Evolutionary conservation across 768 basidiomycete genomes (phyloP).

Genomic region (Phylloporus arenicola): DNA sequence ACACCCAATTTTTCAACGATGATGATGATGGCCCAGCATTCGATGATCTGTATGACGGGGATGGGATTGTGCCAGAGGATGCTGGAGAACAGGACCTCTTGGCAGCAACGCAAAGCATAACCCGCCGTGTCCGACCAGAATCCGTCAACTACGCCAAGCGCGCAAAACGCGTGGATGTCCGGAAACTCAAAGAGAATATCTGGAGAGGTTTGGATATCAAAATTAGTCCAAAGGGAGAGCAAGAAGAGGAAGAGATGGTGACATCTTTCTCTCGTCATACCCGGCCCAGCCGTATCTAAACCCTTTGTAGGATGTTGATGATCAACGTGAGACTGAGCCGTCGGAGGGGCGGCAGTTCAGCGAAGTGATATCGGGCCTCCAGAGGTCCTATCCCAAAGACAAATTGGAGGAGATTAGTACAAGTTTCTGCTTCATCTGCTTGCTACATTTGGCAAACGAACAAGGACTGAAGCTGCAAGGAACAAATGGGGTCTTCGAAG

Average conservation of each 20-base stretch:
- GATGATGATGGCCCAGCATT: constrained; percentile 76
- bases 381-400: constrained; percentile 78
- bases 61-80: constrained; percentile 45
- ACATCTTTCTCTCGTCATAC: constrained; percentile 6
- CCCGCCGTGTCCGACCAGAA: constrained; percentile 78
- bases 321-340: constrained; percentile 52
- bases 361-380: constrained; percentile 77
- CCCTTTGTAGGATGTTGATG: constrained; percentile 48
- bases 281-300: background rate
- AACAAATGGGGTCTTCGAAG: constrained; percentile 31
- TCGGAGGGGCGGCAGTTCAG: constrained; percentile 65
- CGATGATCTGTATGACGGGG: constrained; percentile 48
- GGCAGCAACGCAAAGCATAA: constrained; percentile 70
- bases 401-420: constrained; percentile 99
- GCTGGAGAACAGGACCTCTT: constrained; percentile 83
- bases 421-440: constrained; percentile 98
- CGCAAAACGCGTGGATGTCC: constrained; percentile 94
- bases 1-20: constrained; percentile 96
- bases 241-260: constrained; percentile 54
- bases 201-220: constrained; percentile 90
- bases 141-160: constrained; percentile 91
- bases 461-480: constrained; percentile 83
- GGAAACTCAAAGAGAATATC: constrained; percentile 95
- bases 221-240: constrained; percentile 34
- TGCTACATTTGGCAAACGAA: constrained; percentile 95